Base-by-base conservation (phyloP, 768 basidiomycete species). In the Suillus clintonianus region DNA sequence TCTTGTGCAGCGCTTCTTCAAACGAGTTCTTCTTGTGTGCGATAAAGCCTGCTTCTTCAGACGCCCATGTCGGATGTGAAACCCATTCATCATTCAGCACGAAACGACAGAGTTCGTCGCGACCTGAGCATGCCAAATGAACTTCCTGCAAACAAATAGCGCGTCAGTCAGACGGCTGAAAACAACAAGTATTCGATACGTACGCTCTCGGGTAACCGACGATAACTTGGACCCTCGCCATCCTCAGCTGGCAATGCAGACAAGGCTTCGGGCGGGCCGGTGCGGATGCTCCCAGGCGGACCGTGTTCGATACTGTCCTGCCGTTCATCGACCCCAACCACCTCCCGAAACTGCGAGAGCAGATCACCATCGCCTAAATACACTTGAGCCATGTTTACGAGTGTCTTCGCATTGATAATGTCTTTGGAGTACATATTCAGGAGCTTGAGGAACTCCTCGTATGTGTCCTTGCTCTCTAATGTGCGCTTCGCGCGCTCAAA, bases 61-160 rank as follows among this genome's bases (percentile, higher is more conserved):
- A 96, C 10, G 95, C 95, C 94, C 95, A 97, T 1, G 95, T 97
- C 4, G 97, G 97, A 75, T 99, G 97, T 15, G 97, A 97, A 13
- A 99, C 95, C 97, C 97, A 99, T 68, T 90, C 87, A 72, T 99
- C 96, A 73, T 99, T 99, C 53, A 99, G 85, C 34, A 99, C 95
- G 34, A 94, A 95, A 74, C 95, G 92, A 73, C 93, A 96, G 62
- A 98, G 89, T 65, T 94, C 88, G 70, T 98, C 96, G 34, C 97
- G 89, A 13, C 92, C 96, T 4, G 97, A 97, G 74, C 97, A 99
- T 32, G 94, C 92, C 22, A 98, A 78, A 45, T 86, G 84, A 67
- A 90, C 86, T 79, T 99, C 97, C 95, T 97, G 70, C 67, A 58
- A 65, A 50, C 41, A 63, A 34, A 19, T 47, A 70, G 50, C 22